Base-by-base conservation (phyloP, 2,329 filamentous ascomycete species). In the Gnomoniopsis sp. region DNA sequence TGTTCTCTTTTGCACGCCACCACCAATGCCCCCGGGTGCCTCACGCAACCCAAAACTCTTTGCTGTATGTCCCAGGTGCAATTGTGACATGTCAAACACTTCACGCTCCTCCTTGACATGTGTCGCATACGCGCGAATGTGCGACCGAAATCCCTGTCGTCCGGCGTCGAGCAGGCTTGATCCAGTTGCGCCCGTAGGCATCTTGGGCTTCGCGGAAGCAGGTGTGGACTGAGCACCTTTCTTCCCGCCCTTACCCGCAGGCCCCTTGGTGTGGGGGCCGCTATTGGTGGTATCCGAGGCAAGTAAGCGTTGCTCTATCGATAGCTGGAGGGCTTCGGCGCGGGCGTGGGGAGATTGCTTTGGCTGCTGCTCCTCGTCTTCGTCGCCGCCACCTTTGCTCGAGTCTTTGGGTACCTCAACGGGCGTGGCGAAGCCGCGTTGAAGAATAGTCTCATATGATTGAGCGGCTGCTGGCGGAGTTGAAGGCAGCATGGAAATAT, bases 21-120 rank as follows among this genome's bases (percentile, higher is more conserved):
- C 79, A 36, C 87, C 87, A 56, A 99, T 96, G 52, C 90, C 89
- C 6, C 89, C 89, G 0, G 95, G 95, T 34, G 91, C 87, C 72
- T 99, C 95, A 63, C 96, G 83, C 65, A 99, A 76, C 1, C 88
- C 95, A 70, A 96, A 99, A 26, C 89, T 91, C 79, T 99, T 99
- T 8, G 93, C 93, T 64, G 95, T 78, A 78, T 99, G 95, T 3
- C 95, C 95, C 8, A 98, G 77, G 72, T 99, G 95, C 49, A 99
- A 77, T 68, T 90, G 85, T 61, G 91, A 92, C 73, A 97, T 96
- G 72, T 98, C 90, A 72, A 99, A 99, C 70, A 89, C 93, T 54
- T 79, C 79, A 54, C 95, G 83, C 76, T 99, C 95, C 47, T 88
- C 87, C 33, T 90, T 88, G 30, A 93, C 85, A 73, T 99, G 95